A percentile compares a stretch with the other conserved stretches of the same genome.
These are phyloP conservation scores for Calonectria fujianensis DNA, from an alignment of 2,329 filamentous ascomycete genomes.

Conservation along the genomic window DNA sequence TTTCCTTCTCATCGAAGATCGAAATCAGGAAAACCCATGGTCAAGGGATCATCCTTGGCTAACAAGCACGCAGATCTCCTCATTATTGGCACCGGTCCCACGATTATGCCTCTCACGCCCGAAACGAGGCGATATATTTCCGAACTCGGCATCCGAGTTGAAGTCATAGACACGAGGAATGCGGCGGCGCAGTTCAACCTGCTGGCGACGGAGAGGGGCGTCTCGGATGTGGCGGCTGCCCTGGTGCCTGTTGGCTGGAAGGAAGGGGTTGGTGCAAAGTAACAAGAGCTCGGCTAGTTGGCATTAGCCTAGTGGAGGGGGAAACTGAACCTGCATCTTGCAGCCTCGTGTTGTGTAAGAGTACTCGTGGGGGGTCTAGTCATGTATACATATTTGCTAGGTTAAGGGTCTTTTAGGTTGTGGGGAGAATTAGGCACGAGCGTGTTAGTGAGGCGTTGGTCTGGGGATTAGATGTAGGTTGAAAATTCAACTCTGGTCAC, in stretches of 20 bases:
- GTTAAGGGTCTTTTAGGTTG: slow-evolving; percentile 14
- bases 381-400: slow-evolving; percentile 19
- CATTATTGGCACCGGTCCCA: slow-evolving; percentile 88
- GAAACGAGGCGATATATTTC: slow-evolving; percentile 83
- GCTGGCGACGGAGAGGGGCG: slow-evolving; percentile 93
- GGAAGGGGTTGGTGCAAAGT: slow-evolving; percentile 71
- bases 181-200: slow-evolving; percentile 96
- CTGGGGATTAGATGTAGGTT: slow-evolving; percentile 12
- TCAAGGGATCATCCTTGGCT: slow-evolving; percentile 27
- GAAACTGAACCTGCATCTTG: slow-evolving; percentile 20
- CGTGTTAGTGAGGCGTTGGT: slow-evolving; percentile 12
- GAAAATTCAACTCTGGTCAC: slow-evolving; percentile 17
- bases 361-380: slow-evolving; percentile 19
- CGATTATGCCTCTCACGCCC: slow-evolving; percentile 85
- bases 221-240: slow-evolving; percentile 89
- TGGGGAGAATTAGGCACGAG: slow-evolving; percentile 1
- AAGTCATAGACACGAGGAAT: slow-evolving; percentile 94
- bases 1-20: not conserved
- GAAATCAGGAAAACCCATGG: not conserved
- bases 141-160: slow-evolving; percentile 87
- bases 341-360: slow-evolving; percentile 39
- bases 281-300: slow-evolving; percentile 1
- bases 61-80: slow-evolving; percentile 79
- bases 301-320: not conserved
- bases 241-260: slow-evolving; percentile 91